phyloP scores from a whole-genome alignment of 1,284 basidiomycete genomes.

The Marasmius oreades region DNA sequence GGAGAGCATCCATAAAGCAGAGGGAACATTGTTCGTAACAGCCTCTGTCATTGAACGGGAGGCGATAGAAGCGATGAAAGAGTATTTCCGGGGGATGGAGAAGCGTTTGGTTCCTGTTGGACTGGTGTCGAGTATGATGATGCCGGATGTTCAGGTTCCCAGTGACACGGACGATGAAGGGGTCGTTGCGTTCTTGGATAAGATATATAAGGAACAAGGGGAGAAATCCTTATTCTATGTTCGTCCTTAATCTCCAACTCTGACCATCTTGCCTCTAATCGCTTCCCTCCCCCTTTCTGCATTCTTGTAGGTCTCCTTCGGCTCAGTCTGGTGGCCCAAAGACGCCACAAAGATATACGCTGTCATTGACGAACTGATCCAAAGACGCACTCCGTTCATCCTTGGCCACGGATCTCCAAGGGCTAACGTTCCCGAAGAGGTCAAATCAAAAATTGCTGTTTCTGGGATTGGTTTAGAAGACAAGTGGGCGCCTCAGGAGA shows the following conservation, averaged over 20 bases:
- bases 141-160: background rate
- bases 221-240: slow-evolving; percentile 17
- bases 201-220: slow-evolving; percentile 13
- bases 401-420: background rate
- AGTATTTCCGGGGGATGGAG: slow-evolving; percentile 10
- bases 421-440: slow-evolving; percentile 3
- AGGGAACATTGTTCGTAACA: slow-evolving; percentile 12
- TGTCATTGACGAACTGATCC: slow-evolving; percentile 17
- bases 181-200: slow-evolving; percentile 16
- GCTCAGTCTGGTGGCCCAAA: slow-evolving; percentile 19
- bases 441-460: slow-evolving; percentile 12
- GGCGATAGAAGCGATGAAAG: slow-evolving; percentile 12
- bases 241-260: slow-evolving; percentile 1
- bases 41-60: slow-evolving; percentile 14
- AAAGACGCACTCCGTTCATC: slow-evolving; percentile 18
- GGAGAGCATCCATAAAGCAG: background rate
- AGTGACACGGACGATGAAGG: slow-evolving; percentile 1
- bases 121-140: slow-evolving; percentile 4
- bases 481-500: slow-evolving; percentile 20
- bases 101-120: slow-evolving; percentile 16
- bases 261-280: too few relatives aligned
- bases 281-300: background rate
- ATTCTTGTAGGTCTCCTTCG: slow-evolving; percentile 20
- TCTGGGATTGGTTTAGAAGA: slow-evolving; percentile 16
- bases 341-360: slow-evolving; percentile 15